These are phyloP conservation scores for Xanthoconium stramineum DNA, from an alignment of 768 basidiomycete genomes.

Conservation along the genomic window DNA sequence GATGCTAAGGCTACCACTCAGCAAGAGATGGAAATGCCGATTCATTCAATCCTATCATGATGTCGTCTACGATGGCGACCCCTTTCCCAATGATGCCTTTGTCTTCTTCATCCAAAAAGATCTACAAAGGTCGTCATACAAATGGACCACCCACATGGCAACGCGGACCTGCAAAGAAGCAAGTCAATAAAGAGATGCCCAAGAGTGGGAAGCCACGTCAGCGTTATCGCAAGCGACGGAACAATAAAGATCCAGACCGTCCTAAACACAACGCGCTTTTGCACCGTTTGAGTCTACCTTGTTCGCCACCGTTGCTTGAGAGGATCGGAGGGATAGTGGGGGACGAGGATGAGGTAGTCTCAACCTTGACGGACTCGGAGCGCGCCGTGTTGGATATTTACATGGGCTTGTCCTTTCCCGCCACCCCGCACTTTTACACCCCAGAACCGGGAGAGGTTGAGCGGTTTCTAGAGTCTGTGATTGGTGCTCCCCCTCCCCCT, in stretches of 20 bases:
- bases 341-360: background rate
- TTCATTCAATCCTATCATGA: background rate
- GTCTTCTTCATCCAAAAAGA: background rate
- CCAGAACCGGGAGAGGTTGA: constrained; percentile 27
- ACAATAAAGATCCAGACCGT: background rate
- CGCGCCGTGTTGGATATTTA: background rate
- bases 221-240: background rate
- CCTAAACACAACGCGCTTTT: constrained; percentile 6
- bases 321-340: constrained; percentile 15
- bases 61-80: constrained; percentile 1
- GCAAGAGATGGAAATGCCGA: background rate
- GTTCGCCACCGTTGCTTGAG: constrained; percentile 14
- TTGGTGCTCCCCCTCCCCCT: constrained; percentile 4
- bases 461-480: constrained; percentile 25
- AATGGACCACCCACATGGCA: background rate
- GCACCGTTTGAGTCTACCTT: constrained; percentile 15
- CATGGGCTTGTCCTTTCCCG: background rate
- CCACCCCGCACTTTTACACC: constrained; percentile 11
- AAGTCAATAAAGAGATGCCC: background rate
- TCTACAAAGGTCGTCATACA: background rate
- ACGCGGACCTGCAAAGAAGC: background rate
- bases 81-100: background rate
- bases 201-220: constrained; percentile 7
- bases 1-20: too few relatives aligned
- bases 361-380: background rate